Evolutionary conservation across 2,329 filamentous ascomycete species (phyloP).

Genomic region (Scytalidium sp.): DNA sequence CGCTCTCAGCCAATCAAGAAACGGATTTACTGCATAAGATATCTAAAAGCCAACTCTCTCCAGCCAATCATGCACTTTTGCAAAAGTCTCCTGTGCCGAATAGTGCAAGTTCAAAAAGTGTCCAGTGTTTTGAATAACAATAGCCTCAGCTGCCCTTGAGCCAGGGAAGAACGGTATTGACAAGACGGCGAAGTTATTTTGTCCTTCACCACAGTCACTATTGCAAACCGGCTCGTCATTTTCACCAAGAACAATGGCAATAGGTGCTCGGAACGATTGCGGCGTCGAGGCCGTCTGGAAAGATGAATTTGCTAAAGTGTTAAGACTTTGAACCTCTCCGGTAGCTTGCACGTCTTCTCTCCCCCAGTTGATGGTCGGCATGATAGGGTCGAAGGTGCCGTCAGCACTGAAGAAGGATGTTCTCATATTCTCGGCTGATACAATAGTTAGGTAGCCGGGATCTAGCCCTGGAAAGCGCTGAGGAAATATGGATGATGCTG

Average conservation of each 20-base stretch:
- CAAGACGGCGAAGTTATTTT: not conserved
- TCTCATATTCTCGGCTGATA: not conserved
- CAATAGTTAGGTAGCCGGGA: not conserved
- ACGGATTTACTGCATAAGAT: too few relatives aligned
- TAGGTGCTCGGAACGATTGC: not conserved
- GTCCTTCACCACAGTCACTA: not conserved
- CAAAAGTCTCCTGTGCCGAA: not conserved
- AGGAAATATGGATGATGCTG: not conserved
- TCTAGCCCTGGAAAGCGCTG: not conserved
- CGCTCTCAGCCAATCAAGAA: too few relatives aligned
- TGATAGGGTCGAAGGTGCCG: not conserved
- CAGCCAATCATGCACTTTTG: not conserved
- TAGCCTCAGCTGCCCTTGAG: not conserved
- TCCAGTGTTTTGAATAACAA: not conserved
- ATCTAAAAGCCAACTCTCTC: not conserved
- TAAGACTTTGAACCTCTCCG: not conserved
- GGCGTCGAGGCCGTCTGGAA: not conserved
- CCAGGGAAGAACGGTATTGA: not conserved
- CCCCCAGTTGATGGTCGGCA: not conserved
- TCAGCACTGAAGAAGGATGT: not conserved
- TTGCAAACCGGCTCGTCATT: not conserved
- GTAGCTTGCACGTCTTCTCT: not conserved
- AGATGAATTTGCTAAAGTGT: not conserved
- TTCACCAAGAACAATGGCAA: not conserved
- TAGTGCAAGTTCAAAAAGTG: not conserved